Evolutionary conservation across 352 stramenopile species (phyloP), one percentile per base, ranked within the genome.

Genomic region (Pythium diclinum): DNA sequence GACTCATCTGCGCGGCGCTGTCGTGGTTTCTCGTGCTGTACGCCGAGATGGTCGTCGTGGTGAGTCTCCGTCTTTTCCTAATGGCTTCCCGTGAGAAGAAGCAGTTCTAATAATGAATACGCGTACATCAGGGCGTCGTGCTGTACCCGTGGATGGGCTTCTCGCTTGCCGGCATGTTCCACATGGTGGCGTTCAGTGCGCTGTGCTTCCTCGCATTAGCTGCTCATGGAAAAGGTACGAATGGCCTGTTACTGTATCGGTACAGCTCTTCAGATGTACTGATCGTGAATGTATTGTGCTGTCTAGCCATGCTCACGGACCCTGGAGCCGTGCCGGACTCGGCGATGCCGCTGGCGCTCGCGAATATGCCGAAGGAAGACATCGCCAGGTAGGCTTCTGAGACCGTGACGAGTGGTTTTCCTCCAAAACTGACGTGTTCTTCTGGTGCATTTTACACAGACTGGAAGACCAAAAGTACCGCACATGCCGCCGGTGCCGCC

Each of bases 281-380:
- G 25, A 28, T 28, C 25, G 25, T 28, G 25, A 28, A 28, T 28
- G 25, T 28, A 28, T 28, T 28, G 25, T 28, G 25, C 25, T 28
- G 2, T 38, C 8, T 13, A 91, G 95, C 96, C 14, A 99, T 99
- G 97, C 89, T 98, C 34, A 99, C 96, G 16, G 94, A 99, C 76
- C 97, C 97, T 6, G 97, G 97, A 38, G 95, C 96, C 52, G 97
- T 99, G 1, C 96, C 96, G 2, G 92, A 96, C 38, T 91, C 96
- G 65, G 97, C 97, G 2, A 74, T 95, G 48, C 97, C 97, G 9
- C 60, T 92, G 7, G 83, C 81, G 25, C 71, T 95, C 23, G 78
- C 84, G 19, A 75, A 92, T 56, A 79, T 79, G 17, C 78, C 84
- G 2, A 92, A 91, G 62, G 85, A 94, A 48, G 85, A 95, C 47